Percentiles rank a stretch among this genome's conserved stretches.
Evolutionary conservation across 192 early-diverging fungal genomes (phyloP).

Genomic region (Coemansia erecta): DNA sequence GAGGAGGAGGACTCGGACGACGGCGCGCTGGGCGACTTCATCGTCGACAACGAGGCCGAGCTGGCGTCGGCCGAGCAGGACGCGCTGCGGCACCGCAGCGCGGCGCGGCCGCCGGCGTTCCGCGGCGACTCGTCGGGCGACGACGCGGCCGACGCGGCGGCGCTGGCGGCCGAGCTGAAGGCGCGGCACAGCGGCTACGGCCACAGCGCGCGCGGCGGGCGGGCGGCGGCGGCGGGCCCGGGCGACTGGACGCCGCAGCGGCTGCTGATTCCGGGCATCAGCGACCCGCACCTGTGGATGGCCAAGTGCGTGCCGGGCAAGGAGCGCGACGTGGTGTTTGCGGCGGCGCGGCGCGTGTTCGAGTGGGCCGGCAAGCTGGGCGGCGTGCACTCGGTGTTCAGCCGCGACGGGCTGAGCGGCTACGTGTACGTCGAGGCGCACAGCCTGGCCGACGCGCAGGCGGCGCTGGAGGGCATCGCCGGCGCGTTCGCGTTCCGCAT

Average conservation of each 20-base stretch:
- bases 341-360: slow-evolving; percentile 72
- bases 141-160: slow-evolving; percentile 80
- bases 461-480: slow-evolving; percentile 71
- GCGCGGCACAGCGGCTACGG: slow-evolving; percentile 70
- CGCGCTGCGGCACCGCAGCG: slow-evolving; percentile 53
- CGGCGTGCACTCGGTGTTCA: slow-evolving; percentile 79
- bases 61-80: slow-evolving; percentile 59
- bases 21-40: slow-evolving; percentile 55
- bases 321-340: slow-evolving; percentile 83
- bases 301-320: slow-evolving; percentile 81
- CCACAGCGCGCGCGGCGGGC: slow-evolving; percentile 41
- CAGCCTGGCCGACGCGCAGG: slow-evolving; percentile 74
- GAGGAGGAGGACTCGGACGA: slow-evolving; percentile 76
- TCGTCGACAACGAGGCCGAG: slow-evolving; percentile 69
- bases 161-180: slow-evolving; percentile 70
- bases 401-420: slow-evolving; percentile 78
- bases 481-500: slow-evolving; percentile 70
- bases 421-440: slow-evolving; percentile 92
- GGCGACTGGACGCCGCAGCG: slow-evolving; percentile 64
- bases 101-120: slow-evolving; percentile 67
- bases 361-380: slow-evolving; percentile 64
- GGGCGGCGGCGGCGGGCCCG: slow-evolving; percentile 53
- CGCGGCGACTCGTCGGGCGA: too few species aligned
- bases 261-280: slow-evolving; percentile 78
- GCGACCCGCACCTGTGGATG: slow-evolving; percentile 91